Evolutionary conservation across 306 rosid genomes (phyloP), one percentile per base, ranked within the genome.

Genomic region (Cucurbita moschata): DNA sequence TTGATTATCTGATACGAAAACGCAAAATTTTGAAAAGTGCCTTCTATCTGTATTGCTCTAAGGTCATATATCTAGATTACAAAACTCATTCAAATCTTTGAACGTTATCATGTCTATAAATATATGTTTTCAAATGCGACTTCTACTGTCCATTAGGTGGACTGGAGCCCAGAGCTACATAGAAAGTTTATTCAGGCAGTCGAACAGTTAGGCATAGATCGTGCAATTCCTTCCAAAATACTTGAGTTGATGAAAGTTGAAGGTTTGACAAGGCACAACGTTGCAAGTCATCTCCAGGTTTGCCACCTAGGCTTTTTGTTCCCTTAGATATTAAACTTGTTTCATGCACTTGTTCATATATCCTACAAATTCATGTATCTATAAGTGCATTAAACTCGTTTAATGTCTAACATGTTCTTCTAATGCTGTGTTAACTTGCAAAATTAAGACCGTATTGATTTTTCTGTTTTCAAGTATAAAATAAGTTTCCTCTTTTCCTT

Each of bases 241-340:
- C 87, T 91, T 58, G 99, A 89, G 85, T 78, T 95, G 18, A 95
- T 95, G 99, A 87, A 88, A 80, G 87, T 90, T 70, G 91, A 89
- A 56, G 92, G 91, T 16, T 85, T 95, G 85, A 95, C 97, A 2
- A 88, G 99, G 88, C 97, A 95, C 81, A 95, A 95, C 59, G 88
- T 95, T 47, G 99, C 99, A 50, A 95, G 99, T 77, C 99, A 95
- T 83, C 99, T 95, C 75, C 99, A 95, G 99, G 99, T 91, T 69
- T 47, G 4, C 81, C 76, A 56, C 39, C 83, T 44, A 46, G 38
- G 23, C 56, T 46, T 26, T 46, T 46, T 44, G n/a, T 49, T 39
- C 70, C 40, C 35, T 12, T 18, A 60, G 14, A 35, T 60, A 30
- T 18, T 26, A 26, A 26, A 26, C 26, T 26, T 26, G 26, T 26